Evolutionary conservation across 257 asterid genomes (phyloP).

Genomic region (Solanum tarapatanum): DNA sequence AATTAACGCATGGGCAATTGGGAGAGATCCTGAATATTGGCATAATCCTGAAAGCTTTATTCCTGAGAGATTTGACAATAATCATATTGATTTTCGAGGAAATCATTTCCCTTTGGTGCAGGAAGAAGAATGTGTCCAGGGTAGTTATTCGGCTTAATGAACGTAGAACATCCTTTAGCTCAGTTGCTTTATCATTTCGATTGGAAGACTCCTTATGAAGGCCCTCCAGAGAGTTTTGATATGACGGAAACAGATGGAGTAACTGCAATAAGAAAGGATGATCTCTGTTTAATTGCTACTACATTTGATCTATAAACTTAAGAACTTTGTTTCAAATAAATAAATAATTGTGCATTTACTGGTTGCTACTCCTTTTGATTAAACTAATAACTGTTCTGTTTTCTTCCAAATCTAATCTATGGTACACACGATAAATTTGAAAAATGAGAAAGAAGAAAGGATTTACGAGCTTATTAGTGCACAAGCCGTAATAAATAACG

Average conservation of each 20-base stretch:
- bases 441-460: neutral
- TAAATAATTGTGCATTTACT: neutral
- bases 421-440: neutral
- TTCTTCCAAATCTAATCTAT: too few species aligned
- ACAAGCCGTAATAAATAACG: constrained; percentile 18
- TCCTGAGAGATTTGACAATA: constrained; percentile 13
- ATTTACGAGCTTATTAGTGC: constrained; percentile 46
- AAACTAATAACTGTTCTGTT: too few species aligned
- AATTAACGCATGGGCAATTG: neutral
- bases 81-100: constrained; percentile 8
- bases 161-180: constrained; percentile 3
- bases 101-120: constrained; percentile 26
- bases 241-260: neutral
- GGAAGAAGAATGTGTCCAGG: constrained; percentile 13
- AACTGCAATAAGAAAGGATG: neutral
- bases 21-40: constrained; percentile 16
- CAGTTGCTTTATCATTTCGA: neutral
- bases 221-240: neutral
- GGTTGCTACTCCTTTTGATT: too few species aligned
- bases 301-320: neutral
- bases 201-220: neutral
- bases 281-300: neutral
- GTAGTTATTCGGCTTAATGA: constrained; percentile 1
- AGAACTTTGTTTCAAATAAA: neutral
- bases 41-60: constrained; percentile 3